Evolutionary conservation across 108 stramenopile species (phyloP), one percentile per base, ranked within the genome.

Genomic region (Fragilaria radians): DNA sequence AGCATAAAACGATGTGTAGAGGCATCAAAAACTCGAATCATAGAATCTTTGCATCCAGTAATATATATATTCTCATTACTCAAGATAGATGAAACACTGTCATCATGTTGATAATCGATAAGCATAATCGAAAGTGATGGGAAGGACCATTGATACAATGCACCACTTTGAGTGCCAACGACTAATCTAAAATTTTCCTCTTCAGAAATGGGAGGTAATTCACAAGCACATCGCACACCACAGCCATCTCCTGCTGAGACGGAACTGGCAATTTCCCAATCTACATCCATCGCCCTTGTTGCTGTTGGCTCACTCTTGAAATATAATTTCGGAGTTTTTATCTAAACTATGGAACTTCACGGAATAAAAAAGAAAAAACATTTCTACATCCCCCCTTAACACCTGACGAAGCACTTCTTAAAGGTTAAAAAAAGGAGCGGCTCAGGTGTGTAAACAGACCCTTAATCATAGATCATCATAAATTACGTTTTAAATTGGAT

Each of bases 1-100:
- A 33, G 55, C 21, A 58, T 51, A 26, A 82, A 59, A 51, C 71
- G 56, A 49, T 89, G 82, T 3, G 69, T 54, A 9, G 9, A 32
- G 2, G 63, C 53, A 64, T 84, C 76, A 66, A 89, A 83, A 29
- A 88, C 29, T 1, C 91, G 81, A 61, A 93, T 79, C 45, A 65
- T 70, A 24, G 72, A 73, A 59, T 93, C 91, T 32, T 85, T 88
- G 65, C 88, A 89, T 24, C 87, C 91, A 3, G 86, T 89, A 2
- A 69, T 68, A 56, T 87, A 87, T 30, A 57, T 4, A 14, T 25
- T 32, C 18, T 2, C 28, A 22, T 47, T 48, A 14, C 57, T 58
- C 7, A 67, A 48, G 5, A 81, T 14, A 7, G 80, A 72, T 28
- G 80, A 70, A 18, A 81, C 69, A 32, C 71, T 61, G 59, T 77